These are phyloP conservation scores for Diphasiastrum complanatum DNA, from an alignment of 83 land plant genomes.

Conservation along the genomic window DNA sequence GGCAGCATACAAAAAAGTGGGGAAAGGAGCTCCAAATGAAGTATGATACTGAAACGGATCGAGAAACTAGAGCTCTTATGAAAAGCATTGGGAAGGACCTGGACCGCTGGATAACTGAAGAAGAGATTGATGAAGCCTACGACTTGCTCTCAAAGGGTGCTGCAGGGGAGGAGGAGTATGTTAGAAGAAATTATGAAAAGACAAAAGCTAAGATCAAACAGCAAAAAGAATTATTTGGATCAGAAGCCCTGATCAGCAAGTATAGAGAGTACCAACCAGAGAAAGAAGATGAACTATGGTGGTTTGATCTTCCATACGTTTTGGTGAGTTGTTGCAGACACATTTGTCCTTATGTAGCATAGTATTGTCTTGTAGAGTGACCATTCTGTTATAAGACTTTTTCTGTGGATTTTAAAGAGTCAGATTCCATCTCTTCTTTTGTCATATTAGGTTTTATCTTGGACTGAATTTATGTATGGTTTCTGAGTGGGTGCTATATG, in stretches of 20 bases:
- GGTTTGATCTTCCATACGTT: slow-evolving; percentile 79
- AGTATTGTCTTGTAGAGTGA: too few relatives aligned
- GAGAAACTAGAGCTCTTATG: slow-evolving; percentile 55
- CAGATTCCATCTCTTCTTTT: too few relatives aligned
- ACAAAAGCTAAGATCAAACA: slow-evolving; percentile 44
- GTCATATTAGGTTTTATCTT: too few relatives aligned
- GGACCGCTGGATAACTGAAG: slow-evolving; percentile 75
- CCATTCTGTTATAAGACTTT: too few relatives aligned
- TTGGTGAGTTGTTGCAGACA: slow-evolving; percentile 51
- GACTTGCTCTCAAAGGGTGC: slow-evolving; percentile 34
- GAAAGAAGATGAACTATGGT: slow-evolving; percentile 52
- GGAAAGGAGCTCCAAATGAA: slow-evolving; percentile 54
- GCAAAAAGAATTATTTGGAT: slow-evolving; percentile 60
- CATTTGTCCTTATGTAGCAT: too few relatives aligned
- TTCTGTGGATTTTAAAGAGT: too few relatives aligned
- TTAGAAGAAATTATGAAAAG: slow-evolving; percentile 30
- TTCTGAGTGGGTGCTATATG: too few relatives aligned
- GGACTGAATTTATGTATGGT: too few relatives aligned
- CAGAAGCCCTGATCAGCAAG: slow-evolving; percentile 63
- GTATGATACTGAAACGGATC: slow-evolving; percentile 62
- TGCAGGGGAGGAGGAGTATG: slow-evolving; percentile 37
- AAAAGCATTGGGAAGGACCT: slow-evolving; percentile 69
- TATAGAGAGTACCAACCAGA: slow-evolving; percentile 64
- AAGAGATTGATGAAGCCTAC: slow-evolving; percentile 52
- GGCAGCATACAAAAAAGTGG: slow-evolving; percentile 89